Evolutionary conservation across 1,139 yeast genomes (phyloP).

Genomic region (Tardiomyces depauwii): DNA sequence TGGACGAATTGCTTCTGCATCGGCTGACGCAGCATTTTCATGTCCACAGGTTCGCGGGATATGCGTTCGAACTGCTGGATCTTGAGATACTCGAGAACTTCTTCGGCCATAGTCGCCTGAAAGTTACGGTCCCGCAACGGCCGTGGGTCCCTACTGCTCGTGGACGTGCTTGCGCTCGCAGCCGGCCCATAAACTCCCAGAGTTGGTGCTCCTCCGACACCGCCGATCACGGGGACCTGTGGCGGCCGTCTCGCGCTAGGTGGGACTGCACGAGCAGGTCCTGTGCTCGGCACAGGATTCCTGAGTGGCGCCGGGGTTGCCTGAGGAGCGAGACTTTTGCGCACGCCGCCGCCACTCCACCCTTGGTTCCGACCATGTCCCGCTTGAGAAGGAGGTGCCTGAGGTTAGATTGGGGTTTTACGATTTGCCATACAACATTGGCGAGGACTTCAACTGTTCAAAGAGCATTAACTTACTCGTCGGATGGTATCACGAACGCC

Average conservation of each 20-base stretch:
- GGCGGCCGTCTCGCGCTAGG: neutral
- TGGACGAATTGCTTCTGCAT: slow-evolving; percentile 78
- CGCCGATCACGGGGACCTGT: neutral
- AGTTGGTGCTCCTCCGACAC: neutral
- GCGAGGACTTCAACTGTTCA: too few species aligned
- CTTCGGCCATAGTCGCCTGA: slow-evolving; percentile 46
- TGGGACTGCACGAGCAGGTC: neutral
- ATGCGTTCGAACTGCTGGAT: slow-evolving; percentile 60
- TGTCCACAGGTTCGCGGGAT: slow-evolving; percentile 57
- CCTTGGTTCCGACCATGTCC: neutral
- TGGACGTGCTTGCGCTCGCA: neutral
- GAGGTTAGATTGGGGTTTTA: too few species aligned
- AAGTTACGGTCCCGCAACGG: slow-evolving; percentile 66
- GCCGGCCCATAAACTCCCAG: neutral
- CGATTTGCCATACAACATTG: too few species aligned
- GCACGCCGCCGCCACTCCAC: neutral
- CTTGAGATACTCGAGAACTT: slow-evolving; percentile 45
- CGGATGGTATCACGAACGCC: neutral
- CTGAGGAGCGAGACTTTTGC: neutral
- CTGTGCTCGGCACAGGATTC: neutral
- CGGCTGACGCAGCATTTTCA: slow-evolving; percentile 59
- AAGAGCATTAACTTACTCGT: neutral
- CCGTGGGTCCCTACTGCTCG: slow-evolving; percentile 45
- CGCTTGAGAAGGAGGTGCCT: neutral
- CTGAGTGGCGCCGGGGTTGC: neutral